Evolutionary conservation across 2,329 filamentous ascomycete species (phyloP).

Genomic region (Penicillium nordicum): DNA sequence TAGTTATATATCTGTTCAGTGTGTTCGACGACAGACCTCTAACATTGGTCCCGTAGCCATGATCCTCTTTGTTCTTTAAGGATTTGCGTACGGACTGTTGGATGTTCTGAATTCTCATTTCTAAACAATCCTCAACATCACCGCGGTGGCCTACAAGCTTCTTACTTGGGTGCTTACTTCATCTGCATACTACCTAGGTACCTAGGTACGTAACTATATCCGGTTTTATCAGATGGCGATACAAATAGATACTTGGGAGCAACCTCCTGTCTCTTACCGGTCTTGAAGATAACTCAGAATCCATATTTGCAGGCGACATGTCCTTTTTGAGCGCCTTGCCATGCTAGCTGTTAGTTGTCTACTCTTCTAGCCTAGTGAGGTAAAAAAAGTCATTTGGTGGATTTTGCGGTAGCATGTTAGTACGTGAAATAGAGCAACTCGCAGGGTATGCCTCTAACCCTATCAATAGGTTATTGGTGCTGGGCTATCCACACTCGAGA

Average conservation of each 20-base stretch:
- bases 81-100: slow-evolving; percentile 56
- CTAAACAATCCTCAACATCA: slow-evolving; percentile 45
- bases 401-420: slow-evolving; percentile 58
- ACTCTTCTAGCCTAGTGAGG: no score
- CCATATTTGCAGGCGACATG: no score
- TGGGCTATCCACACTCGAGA: slow-evolving; percentile 55
- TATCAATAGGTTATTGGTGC: slow-evolving; percentile 44
- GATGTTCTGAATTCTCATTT: slow-evolving; percentile 53
- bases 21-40: neutral
- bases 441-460: neutral
- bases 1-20: no score
- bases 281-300: no score
- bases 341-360: no score
- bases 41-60: slow-evolving; percentile 47
- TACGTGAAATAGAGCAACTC: neutral
- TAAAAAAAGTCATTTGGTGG: slow-evolving; percentile 55
- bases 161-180: slow-evolving; percentile 42
- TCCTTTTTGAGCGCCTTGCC: no score
- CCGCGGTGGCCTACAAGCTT: slow-evolving; percentile 48
- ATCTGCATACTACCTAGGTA: slow-evolving; percentile 23
- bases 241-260: no score
- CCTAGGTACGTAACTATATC: no score
- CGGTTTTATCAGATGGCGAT: no score
- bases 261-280: no score
- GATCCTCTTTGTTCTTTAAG: slow-evolving; percentile 63